Evolutionary conservation across 805 yeast species (phyloP), one percentile per base, ranked within the genome.

Genomic region (Candida quercuum): DNA sequence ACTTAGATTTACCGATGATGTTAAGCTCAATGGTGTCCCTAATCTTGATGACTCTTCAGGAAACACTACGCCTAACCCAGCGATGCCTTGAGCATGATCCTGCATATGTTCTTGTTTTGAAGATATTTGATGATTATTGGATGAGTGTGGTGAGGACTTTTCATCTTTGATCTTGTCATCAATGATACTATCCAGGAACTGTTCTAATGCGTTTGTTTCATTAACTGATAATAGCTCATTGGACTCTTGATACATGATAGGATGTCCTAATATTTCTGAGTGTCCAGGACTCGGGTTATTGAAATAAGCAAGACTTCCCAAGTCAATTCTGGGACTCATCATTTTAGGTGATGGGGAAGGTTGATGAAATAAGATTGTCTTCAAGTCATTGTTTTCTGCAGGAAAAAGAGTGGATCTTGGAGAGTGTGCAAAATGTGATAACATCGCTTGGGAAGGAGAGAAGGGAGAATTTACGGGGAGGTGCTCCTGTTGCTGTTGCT

Each of bases 181-280:
- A 16, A 55, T 52, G 19, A 55, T 53, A 34, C 56, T 49, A 32
- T 55, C 59, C 17, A 55, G 42, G 28, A 55, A 53, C 20, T 51
- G 49, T 29, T 55, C 59, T 17, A 55, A 28, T 0, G 58, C 59
- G 19, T 42, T 49, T 3, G 52, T 37, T 32, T 55, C 59, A 41
- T 53, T 49, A 4, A 39, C 52, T 2, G 58, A 51, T 9, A 55
- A 37, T 8, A 55, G 39, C 20, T 49, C 53, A 15, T 49, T 46
- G 29, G 8, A 7, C 15, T n/a, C 11, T n/a, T 18, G 14, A 29
- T 20, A 10, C 10, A 16, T 5, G 3, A 16, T 12, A 13, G 23
- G 13, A 13, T 16, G 22, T 13, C 32, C 23, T 3, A 19, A 13
- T 5, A 16, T 11, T 9, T 19, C 23, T 13, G 23, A 29, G 4